A percentile compares a stretch with the other conserved stretches of the same genome.
Evolutionary conservation across 2,329 filamentous ascomycete genomes (phyloP).

Genomic region (Talaromyces sp.): DNA sequence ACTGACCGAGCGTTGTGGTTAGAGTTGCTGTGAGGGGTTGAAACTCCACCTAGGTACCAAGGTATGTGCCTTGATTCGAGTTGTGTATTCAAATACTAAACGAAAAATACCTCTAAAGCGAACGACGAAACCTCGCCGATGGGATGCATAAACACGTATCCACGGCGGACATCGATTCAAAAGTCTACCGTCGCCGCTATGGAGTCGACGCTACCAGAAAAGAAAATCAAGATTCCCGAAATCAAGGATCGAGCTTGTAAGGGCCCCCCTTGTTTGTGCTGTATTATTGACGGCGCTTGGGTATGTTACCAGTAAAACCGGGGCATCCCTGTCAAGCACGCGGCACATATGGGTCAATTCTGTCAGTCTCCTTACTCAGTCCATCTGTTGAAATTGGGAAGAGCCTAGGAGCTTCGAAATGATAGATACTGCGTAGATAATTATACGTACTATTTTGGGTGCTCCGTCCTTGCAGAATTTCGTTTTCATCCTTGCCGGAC

Average conservation of each 20-base stretch:
- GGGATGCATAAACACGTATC: not conserved
- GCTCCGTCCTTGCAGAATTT: not conserved
- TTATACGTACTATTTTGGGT: not conserved
- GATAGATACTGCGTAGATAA: not conserved
- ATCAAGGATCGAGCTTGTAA: not conserved
- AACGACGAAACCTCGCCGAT: too few species aligned
- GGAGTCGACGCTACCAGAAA: not conserved
- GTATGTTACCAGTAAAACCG: not conserved
- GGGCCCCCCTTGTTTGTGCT: not conserved
- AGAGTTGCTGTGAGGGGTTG: not conserved
- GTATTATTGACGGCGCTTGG: not conserved
- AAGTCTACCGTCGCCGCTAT: not conserved
- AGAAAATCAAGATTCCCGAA: not conserved
- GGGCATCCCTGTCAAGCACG: not conserved
- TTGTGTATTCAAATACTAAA: too few species aligned
- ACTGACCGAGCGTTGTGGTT: not conserved
- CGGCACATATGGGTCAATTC: not conserved
- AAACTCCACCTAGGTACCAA: too few species aligned
- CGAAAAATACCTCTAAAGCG: too few species aligned
- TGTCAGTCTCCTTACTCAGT: not conserved
- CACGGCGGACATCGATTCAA: not conserved
- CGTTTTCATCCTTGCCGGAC: not conserved
- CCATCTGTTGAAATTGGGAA: not conserved
- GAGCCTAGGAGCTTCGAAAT: not conserved
- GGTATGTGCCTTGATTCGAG: not conserved